Evolutionary conservation across 2,329 filamentous ascomycete species (phyloP).

Genomic region (Teratosphaeria gauchensis): DNA sequence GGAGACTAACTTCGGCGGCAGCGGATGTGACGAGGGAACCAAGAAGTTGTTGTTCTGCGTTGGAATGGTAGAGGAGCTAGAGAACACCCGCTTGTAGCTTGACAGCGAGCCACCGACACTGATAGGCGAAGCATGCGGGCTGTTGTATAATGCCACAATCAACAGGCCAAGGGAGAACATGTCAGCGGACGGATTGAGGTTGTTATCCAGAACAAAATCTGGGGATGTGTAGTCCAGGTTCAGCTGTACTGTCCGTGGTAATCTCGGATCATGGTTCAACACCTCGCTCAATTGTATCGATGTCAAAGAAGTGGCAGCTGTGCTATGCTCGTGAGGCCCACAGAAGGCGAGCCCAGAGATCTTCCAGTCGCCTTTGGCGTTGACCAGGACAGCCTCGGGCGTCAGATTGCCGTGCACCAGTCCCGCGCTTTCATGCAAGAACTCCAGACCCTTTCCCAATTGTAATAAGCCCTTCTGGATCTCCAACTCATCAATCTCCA

Average conservation of each 20-base stretch:
- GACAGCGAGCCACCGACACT: conserved; percentile 72
- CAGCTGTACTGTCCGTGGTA: conserved; percentile 75
- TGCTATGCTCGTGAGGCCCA: conserved; percentile 67
- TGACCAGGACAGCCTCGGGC: conserved; percentile 86
- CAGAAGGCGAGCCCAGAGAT: conserved; percentile 90
- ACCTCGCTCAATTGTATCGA: conserved; percentile 76
- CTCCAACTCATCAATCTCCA: conserved; percentile 93
- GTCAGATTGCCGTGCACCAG: conserved; percentile 92
- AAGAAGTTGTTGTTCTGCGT: conserved; percentile 76
- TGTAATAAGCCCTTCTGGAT: conserved; percentile 94
- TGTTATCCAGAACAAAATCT: conserved; percentile 87
- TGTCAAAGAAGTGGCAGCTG: conserved; percentile 55
- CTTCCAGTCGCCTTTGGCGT: conserved; percentile 98
- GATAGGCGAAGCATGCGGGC: conserved; percentile 80
- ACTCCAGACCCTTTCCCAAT: conserved; percentile 87
- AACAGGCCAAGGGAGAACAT: conserved; percentile 89
- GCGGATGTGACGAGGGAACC: conserved; percentile 40
- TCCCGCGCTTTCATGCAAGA: conserved; percentile 87
- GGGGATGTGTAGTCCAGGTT: conserved; percentile 90
- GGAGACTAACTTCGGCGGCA: conserved; percentile 68
- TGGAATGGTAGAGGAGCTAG: conserved; percentile 67
- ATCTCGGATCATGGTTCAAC: conserved; percentile 71
- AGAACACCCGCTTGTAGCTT: conserved; percentile 76
- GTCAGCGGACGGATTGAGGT: conserved; percentile 73
- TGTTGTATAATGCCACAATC: conserved; percentile 85